Evolutionary conservation across 2,329 filamentous ascomycete genomes (phyloP).

Genomic region (Ilyonectria sp.): DNA sequence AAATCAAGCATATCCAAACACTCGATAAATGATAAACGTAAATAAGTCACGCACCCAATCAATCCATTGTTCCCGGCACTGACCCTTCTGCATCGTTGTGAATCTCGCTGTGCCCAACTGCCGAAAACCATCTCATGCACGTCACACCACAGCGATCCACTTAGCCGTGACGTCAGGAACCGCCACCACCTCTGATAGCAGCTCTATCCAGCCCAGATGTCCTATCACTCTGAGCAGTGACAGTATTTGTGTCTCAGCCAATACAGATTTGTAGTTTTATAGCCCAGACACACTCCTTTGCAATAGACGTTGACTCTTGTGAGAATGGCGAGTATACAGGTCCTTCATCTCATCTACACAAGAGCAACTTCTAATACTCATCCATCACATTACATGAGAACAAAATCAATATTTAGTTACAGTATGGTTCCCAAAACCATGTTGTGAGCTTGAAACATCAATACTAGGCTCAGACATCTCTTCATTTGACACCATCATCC

Average conservation of each 20-base stretch:
- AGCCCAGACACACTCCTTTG: no score
- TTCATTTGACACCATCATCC: background rate
- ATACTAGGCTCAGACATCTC: background rate
- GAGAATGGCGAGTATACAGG: no score
- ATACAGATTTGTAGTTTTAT: no score
- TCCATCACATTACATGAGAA: background rate
- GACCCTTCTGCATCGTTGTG: background rate
- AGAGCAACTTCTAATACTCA: no score
- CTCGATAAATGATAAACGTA: background rate
- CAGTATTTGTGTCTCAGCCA: no score
- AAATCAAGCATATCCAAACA: background rate
- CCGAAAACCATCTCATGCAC: background rate
- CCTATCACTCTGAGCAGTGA: no score
- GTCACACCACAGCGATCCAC: background rate
- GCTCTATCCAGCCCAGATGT: background rate
- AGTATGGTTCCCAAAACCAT: background rate
- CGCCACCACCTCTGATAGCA: background rate
- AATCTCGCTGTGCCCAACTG: background rate
- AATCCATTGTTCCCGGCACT: background rate
- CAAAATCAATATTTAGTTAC: background rate
- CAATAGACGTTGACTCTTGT: no score
- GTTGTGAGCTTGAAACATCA: background rate
- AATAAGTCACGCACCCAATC: background rate
- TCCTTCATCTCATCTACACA: no score
- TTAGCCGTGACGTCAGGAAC: background rate